These are phyloP conservation scores for Beta vulgaris DNA, from an alignment of 148 eudicot species.

Conservation along the genomic window DNA sequence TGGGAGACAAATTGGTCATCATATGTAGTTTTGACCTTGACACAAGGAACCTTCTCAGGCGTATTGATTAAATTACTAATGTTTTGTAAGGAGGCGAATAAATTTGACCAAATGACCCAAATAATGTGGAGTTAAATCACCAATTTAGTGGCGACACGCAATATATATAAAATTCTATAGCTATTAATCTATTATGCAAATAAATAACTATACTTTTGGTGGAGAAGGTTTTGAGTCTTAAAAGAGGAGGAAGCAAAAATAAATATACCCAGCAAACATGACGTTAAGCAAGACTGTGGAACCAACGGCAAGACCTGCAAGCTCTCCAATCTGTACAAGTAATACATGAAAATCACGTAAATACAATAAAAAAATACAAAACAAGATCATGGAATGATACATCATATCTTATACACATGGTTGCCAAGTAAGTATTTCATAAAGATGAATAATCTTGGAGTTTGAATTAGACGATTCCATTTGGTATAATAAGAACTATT, in stretches of 20 bases:
- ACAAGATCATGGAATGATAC: neutral
- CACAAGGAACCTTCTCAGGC: neutral
- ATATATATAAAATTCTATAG: too few species aligned
- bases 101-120: slow-evolving; percentile 1
- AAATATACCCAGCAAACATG: slow-evolving; percentile 57
- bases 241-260: neutral
- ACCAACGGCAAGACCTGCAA: slow-evolving; percentile 66
- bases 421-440: too few species aligned
- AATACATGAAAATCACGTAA: slow-evolving; percentile 17
- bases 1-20: neutral
- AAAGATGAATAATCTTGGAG: too few species aligned
- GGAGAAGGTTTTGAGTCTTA: neutral
- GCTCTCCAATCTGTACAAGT: slow-evolving; percentile 48
- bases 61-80: neutral
- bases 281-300: slow-evolving; percentile 50
- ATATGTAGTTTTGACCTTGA: slow-evolving; percentile 15
- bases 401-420: slow-evolving; percentile 5
- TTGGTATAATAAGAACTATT: too few species aligned
- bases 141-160: neutral
- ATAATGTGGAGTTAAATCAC: slow-evolving; percentile 13
- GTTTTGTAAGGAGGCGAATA: neutral
- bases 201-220: too few species aligned
- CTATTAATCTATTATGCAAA: too few species aligned
- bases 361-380: neutral
- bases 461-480: too few species aligned